Percentiles rank a stretch among this genome's conserved stretches.
Evolutionary conservation across 345 rosid genomes (phyloP).

Genomic region (Euphorbia peplus): DNA sequence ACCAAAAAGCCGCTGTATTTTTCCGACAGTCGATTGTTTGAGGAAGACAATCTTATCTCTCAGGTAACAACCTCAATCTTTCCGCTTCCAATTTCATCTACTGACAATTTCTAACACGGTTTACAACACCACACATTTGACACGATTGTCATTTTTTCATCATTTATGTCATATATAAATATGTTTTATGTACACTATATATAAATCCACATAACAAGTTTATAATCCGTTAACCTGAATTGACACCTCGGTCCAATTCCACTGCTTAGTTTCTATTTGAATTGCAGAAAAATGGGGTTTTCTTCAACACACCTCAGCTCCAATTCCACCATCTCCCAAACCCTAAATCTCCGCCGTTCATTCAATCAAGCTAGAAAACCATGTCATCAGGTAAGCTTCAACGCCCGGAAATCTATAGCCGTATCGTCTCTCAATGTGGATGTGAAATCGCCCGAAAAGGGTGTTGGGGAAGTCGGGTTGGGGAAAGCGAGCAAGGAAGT

Average conservation of each 20-base stretch:
- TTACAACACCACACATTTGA: no score
- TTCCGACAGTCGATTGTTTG: neutral
- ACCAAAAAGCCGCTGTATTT: neutral
- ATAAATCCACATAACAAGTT: no score
- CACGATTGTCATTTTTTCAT: no score
- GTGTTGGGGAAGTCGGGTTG: neutral
- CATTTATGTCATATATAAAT: no score
- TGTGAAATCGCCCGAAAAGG: neutral
- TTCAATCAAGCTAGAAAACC: neutral
- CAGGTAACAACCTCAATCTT: no score
- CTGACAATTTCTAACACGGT: no score
- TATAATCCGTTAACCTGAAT: no score
- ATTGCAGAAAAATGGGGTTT: neutral
- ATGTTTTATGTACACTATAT: no score
- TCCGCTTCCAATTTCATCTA: neutral
- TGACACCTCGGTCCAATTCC: no score
- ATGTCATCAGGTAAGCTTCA: neutral
- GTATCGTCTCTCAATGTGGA: neutral
- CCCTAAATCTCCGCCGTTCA: neutral
- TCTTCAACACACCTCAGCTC: neutral
- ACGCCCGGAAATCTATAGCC: neutral
- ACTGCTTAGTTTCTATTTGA: neutral
- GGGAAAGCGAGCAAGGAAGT: conserved; percentile 38
- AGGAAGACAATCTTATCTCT: neutral
- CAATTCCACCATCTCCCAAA: neutral